Evolutionary conservation across 371 early-diverging fungal genomes (phyloP).

Genomic region (Actinomortierella wolfii): DNA sequence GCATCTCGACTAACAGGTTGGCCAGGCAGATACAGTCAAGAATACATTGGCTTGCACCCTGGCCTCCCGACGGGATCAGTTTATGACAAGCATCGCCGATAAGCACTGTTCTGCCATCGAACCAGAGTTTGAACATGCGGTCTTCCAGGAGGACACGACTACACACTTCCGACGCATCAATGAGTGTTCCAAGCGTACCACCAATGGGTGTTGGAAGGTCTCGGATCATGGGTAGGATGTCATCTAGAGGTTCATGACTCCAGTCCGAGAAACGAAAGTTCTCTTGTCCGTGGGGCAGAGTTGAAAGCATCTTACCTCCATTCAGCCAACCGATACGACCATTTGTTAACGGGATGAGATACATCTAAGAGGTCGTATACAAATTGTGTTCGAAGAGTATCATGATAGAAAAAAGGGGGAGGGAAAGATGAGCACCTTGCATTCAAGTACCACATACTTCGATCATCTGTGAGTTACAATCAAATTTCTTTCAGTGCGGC

Average conservation of each 20-base stretch:
- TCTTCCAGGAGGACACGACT: slow-evolving; percentile 40
- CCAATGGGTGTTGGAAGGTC: slow-evolving; percentile 20
- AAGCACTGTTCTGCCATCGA: slow-evolving; percentile 37
- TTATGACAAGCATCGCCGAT: slow-evolving; percentile 40
- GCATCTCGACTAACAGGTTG: slow-evolving; percentile 33
- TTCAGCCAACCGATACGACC: no score
- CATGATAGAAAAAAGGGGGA: no score
- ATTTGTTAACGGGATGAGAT: no score
- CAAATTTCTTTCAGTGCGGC: no score
- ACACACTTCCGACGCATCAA: slow-evolving; percentile 33
- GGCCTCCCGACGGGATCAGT: slow-evolving; percentile 35
- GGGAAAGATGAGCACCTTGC: neutral
- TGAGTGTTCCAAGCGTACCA: slow-evolving; percentile 31
- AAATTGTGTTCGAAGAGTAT: no score
- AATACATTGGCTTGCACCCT: slow-evolving; percentile 35
- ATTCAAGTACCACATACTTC: neutral
- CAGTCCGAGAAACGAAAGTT: slow-evolving; percentile 29
- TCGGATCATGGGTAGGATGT: slow-evolving; percentile 16
- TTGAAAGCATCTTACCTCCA: no score
- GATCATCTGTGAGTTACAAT: neutral
- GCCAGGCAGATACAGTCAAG: slow-evolving; percentile 26
- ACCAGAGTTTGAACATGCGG: slow-evolving; percentile 36
- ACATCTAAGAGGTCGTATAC: no score
- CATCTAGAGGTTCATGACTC: slow-evolving; percentile 25
- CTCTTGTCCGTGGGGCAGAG: slow-evolving; percentile 4